Conservation (phyloP, 192 early-diverging fungal genomes). For the Umbelopsis vinacea region DNA sequence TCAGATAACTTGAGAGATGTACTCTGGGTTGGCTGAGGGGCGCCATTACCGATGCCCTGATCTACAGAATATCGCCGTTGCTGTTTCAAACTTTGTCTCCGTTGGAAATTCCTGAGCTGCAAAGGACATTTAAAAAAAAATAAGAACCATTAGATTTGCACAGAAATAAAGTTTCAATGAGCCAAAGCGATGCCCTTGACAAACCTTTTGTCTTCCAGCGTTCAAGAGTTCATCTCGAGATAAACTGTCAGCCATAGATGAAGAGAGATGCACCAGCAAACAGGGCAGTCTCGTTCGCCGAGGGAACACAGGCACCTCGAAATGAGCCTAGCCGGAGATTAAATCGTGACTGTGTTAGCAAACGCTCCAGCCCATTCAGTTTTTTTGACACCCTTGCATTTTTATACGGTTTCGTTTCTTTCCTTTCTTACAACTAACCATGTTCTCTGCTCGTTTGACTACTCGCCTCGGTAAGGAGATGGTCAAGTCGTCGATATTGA, state of each 20-base stretch:
- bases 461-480: constrained; percentile 11
- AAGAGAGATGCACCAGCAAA: not conserved
- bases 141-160: not conserved
- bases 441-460: constrained; percentile 21
- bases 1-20: not conserved
- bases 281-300: not conserved
- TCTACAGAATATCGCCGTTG: constrained; percentile 4
- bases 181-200: not conserved
- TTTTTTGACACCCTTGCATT: not conserved
- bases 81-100: constrained; percentile 8
- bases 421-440: not conserved
- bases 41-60: not conserved
- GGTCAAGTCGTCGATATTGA: no score
- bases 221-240: constrained; percentile 17
- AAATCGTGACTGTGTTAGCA: not conserved
- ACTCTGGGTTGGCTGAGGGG: not conserved
- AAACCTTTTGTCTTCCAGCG: constrained; percentile 11
- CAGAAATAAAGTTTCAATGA: not conserved
- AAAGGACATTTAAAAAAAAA: not conserved
- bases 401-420: not conserved
- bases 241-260: constrained; percentile 1
- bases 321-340: constrained; percentile 14
- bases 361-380: not conserved
- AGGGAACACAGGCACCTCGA: constrained; percentile 1
- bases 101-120: constrained; percentile 14